Evolutionary conservation across 176 grass and related monocot species (phyloP), one percentile per base, ranked within the genome.

Genomic region (Musa troglodytarum): DNA sequence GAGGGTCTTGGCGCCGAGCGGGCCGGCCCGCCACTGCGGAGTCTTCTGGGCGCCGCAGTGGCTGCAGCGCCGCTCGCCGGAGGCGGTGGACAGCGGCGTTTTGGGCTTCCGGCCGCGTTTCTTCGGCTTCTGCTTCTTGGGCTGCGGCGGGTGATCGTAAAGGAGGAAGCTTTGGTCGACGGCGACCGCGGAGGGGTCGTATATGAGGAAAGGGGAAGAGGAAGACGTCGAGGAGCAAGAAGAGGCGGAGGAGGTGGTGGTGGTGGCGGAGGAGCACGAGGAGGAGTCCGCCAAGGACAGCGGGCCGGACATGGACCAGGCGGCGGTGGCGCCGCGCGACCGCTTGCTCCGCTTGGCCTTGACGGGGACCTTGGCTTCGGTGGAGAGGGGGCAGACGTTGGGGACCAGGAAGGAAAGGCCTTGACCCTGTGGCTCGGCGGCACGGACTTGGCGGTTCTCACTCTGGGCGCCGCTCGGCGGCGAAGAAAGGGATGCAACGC

Each of bases 41-140:
- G 95, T 99, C 84, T 99, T 99, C 68, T 94, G 87, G 2, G 91
- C 95, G 54, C 90, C 95, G 65, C 95, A 99, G 90, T 99, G 95
- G 84, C 88, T 99, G 88, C 95, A 99, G 53, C 95, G 83, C 3
- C 95, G 81, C 78, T 99, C 95, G 63, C 84, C 76, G 16, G 74
- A 53, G 20, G 49, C 11, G 11, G 64, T 11, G 17, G 72, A 15
- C 16, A 53, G 51, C 72, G 8, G 66, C 34, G 29, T 54, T 16
- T 91, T 98, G 55, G 95, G 95, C 81, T 94, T 99, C 25, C 95
- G 90, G 13, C 95, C 95, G 15, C 90, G 88, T 70, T 99, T 99
- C 86, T 91, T 98, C 11, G 86, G 73, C 68, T 85, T 88, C 7
- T 71, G 69, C 76, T 90, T 93, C 72, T 78, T 52, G 56, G 54